A percentile compares a stretch with the other conserved stretches of the same genome.
Evolutionary conservation across 768 basidiomycete genomes (phyloP).

Genomic region (Leccinum arenicola): DNA sequence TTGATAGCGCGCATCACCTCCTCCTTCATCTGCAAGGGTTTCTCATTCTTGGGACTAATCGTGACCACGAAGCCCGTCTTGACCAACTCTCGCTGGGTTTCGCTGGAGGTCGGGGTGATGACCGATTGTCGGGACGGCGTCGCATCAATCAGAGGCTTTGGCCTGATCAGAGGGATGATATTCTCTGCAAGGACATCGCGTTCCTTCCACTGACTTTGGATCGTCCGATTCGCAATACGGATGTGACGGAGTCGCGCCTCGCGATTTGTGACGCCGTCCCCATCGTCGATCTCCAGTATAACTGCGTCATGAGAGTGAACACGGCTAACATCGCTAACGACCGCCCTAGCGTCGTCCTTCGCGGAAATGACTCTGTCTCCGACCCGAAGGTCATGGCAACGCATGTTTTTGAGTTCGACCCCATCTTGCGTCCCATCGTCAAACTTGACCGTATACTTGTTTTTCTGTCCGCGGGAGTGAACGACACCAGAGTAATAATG

Average conservation of each 20-base stretch:
- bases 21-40: slow-evolving; percentile 42
- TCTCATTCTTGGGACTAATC: slow-evolving; percentile 36
- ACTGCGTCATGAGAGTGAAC: slow-evolving; percentile 31
- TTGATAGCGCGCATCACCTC: slow-evolving; percentile 43
- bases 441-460: slow-evolving; percentile 53
- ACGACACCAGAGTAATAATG: slow-evolving; percentile 63
- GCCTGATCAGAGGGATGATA: slow-evolving; percentile 43
- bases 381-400: slow-evolving; percentile 44
- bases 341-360: slow-evolving; percentile 28
- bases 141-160: slow-evolving; percentile 34
- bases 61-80: slow-evolving; percentile 63
- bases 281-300: slow-evolving; percentile 41
- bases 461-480: slow-evolving; percentile 31
- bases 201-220: slow-evolving; percentile 52
- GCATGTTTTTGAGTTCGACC: slow-evolving; percentile 52
- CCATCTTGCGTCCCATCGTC: slow-evolving; percentile 55
- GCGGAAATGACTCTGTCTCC: slow-evolving; percentile 57
- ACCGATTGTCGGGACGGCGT: slow-evolving; percentile 51
- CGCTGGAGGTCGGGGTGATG: slow-evolving; percentile 34
- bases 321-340: slow-evolving; percentile 32
- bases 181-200: slow-evolving; percentile 42
- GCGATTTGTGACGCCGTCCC: slow-evolving; percentile 20
- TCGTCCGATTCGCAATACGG: slow-evolving; percentile 49
- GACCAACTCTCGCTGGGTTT: slow-evolving; percentile 37
- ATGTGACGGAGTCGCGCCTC: slow-evolving; percentile 39